A percentile compares a stretch with the other conserved stretches of the same genome.
Evolutionary conservation across 805 yeast species (phyloP).

Genomic region (Soucietia sequanensis): DNA sequence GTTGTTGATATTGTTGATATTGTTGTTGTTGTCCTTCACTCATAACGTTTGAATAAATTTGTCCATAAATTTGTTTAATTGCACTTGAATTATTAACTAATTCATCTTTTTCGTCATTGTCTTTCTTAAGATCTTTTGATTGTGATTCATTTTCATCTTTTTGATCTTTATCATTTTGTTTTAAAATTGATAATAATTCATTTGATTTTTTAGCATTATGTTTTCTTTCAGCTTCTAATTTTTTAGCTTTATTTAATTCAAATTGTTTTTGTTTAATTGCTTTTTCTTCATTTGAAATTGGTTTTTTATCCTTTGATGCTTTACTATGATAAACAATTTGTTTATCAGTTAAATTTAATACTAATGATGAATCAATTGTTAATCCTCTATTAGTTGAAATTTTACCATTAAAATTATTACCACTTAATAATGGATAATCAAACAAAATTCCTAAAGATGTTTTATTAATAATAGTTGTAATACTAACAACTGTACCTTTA

Average conservation of each 20-base stretch:
- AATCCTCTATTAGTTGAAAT: constrained; percentile 78
- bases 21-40: constrained; percentile 26
- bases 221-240: constrained; percentile 7
- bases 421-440: constrained; percentile 80
- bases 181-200: constrained; percentile 31
- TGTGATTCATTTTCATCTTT: constrained; percentile 4
- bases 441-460: constrained; percentile 74
- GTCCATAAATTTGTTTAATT: constrained; percentile 42
- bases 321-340: constrained; percentile 77
- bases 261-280: constrained; percentile 8
- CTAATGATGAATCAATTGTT: constrained; percentile 74
- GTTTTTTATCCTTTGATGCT: constrained; percentile 48
- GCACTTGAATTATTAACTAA: constrained; percentile 26
- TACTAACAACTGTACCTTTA: constrained; percentile 85
- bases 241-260: constrained; percentile 5
- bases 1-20: constrained; percentile 7
- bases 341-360: constrained; percentile 70
- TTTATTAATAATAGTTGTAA: constrained; percentile 55
- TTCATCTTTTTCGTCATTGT: constrained; percentile 11
- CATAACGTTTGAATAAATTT: constrained; percentile 44
- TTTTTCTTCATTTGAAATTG: constrained; percentile 23
- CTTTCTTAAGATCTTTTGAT: constrained; percentile 1
- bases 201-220: constrained; percentile 22
- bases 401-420: constrained; percentile 77
- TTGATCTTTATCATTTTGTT: constrained; percentile 12